A percentile compares a stretch with the other conserved stretches of the same genome.
Conservation (phyloP, 805 yeast genomes). For the Starmera pachycereana region DNA sequence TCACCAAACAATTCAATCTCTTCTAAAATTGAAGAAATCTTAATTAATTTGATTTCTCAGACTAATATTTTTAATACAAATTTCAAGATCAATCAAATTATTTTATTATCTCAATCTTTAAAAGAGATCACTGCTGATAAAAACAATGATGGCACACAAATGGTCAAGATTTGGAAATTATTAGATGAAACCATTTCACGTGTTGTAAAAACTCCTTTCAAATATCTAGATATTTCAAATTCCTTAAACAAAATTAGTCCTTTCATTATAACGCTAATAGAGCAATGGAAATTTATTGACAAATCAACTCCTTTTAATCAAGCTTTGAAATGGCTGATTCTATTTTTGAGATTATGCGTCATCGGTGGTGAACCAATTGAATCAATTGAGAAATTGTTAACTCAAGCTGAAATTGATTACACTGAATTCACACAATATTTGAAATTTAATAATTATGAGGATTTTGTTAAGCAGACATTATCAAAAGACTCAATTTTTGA, state of each 20-base stretch:
- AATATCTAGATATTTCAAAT: conserved; percentile 57
- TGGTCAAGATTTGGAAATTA: conserved; percentile 42
- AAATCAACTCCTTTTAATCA: conserved; percentile 16
- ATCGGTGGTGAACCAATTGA: conserved; percentile 48
- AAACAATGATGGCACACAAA: conserved; percentile 5
- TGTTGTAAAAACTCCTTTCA: conserved; percentile 67
- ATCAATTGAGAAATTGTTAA: conserved; percentile 5
- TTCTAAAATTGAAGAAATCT: conserved; percentile 37
- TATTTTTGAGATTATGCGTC: conserved; percentile 35
- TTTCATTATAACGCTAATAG: conserved; percentile 45
- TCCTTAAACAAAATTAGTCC: conserved; percentile 37
- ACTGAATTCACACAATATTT: conserved; percentile 7
- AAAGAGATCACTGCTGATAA: conserved; percentile 11
- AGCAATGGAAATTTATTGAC: conserved; percentile 55
- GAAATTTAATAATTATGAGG: conserved; percentile 12
- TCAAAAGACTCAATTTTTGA: conserved; percentile 8
- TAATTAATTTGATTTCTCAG: conserved; percentile 37
- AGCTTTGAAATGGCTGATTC: conserved; percentile 37
- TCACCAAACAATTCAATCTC: conserved; percentile 22
- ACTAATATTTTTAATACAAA: conserved; percentile 42
- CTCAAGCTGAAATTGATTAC: conserved; percentile 7
- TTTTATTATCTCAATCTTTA: conserved; percentile 43
- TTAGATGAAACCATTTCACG: conserved; percentile 73
- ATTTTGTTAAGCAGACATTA: conserved; percentile 8
- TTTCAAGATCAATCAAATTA: conserved; percentile 42